A percentile compares a stretch with the other conserved stretches of the same genome.
These are phyloP conservation scores for Cymbidium sinense DNA, from an alignment of 106 monocot genomes.

Conservation along the genomic window DNA sequence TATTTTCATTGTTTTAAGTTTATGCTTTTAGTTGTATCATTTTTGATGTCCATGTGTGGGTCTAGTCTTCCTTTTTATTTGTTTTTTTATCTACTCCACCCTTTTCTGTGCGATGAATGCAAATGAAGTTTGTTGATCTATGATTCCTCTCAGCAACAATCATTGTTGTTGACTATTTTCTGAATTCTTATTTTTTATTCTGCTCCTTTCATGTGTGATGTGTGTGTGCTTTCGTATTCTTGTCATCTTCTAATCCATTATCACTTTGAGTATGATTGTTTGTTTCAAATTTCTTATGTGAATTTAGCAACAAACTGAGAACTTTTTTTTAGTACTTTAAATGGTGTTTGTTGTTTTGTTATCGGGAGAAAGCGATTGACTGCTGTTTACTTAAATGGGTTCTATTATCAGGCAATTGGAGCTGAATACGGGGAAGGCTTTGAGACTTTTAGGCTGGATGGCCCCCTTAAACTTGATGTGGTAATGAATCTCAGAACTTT, in stretches of 20 bases:
- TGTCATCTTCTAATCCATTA: not conserved
- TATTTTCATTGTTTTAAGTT: too few species aligned
- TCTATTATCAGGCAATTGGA: constrained; percentile 68
- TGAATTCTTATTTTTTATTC: too few species aligned
- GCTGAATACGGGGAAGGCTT: constrained; percentile 99
- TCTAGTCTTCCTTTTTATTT: too few species aligned
- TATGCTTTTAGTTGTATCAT: too few species aligned
- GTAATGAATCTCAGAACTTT: constrained; percentile 25
- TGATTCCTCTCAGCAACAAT: too few species aligned
- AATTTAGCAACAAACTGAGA: not conserved
- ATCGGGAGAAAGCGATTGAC: not conserved
- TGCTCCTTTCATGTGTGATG: too few species aligned
- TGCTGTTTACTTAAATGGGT: not conserved
- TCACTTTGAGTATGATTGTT: not conserved
- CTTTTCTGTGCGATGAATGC: too few species aligned
- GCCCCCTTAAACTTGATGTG: constrained; percentile 93
- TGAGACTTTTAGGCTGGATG: constrained; percentile 97
- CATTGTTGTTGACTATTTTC: too few species aligned
- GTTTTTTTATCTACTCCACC: too few species aligned
- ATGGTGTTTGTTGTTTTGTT: not conserved
- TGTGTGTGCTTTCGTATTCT: not conserved
- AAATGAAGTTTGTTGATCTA: too few species aligned
- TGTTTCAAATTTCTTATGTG: not conserved
- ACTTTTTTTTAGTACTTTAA: not conserved
- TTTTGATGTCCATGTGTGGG: too few species aligned